Percentiles rank a stretch among this genome's conserved stretches.
Conservation (phyloP, 2,329 filamentous ascomycete species). For the Ceratocystiopsis brevicomis region DNA sequence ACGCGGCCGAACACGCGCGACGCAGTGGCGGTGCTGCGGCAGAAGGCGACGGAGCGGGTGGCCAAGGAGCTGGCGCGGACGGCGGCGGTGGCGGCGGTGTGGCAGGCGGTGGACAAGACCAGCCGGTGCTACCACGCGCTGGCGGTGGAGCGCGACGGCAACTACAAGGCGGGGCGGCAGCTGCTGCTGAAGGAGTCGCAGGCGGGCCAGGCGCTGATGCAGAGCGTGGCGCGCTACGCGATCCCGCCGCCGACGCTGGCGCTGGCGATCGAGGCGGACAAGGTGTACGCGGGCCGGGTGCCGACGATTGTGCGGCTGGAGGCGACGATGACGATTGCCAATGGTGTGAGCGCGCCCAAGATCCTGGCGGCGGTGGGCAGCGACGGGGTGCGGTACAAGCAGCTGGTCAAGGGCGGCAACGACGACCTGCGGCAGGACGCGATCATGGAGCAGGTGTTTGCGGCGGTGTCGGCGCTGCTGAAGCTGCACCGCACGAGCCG, state of each 20-base stretch:
- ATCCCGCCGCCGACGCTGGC: constrained; percentile 84
- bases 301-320: constrained; percentile 58
- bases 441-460: constrained; percentile 98
- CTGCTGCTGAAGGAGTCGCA: constrained; percentile 35
- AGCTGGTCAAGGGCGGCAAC: constrained; percentile 86
- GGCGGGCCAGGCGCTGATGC: constrained; percentile 43
- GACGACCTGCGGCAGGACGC: constrained; percentile 94
- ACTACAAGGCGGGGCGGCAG: constrained; percentile 49
- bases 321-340: constrained; percentile 64
- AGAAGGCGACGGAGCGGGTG: constrained; percentile 52
- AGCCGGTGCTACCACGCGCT: constrained; percentile 48
- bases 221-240: constrained; percentile 40
- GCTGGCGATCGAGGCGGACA: constrained; percentile 52
- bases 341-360: constrained; percentile 82
- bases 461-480: constrained; percentile 78
- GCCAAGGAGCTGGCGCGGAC: constrained; percentile 39
- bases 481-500: constrained; percentile 72
- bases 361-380: constrained; percentile 67
- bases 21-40: constrained; percentile 52
- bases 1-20: constrained; percentile 53
- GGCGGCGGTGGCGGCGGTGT: constrained; percentile 34
- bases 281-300: constrained; percentile 51
- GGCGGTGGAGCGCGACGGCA: constrained; percentile 44
- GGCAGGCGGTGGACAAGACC: constrained; percentile 54
- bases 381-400: constrained; percentile 65